Evolutionary conservation across 225 moss, liverwort and hornwort species (phyloP), one percentile per base, ranked within the genome.

Genomic region (Straminergon stramineum): DNA sequence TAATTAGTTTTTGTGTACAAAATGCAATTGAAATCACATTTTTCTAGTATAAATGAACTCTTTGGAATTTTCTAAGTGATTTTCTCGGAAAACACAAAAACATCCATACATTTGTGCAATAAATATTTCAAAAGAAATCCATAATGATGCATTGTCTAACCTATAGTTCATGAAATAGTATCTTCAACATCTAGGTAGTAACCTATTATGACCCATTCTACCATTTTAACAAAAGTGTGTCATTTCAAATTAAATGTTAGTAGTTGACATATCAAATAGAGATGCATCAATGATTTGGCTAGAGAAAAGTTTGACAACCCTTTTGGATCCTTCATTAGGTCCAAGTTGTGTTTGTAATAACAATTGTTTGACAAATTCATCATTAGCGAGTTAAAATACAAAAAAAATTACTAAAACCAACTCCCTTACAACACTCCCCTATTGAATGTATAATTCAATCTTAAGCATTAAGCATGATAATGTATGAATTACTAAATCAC

Each of bases 191-290:
- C 35, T 66, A 10, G 35, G 17, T 2, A 18, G 35, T 2, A 5
- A 35, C 0, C 10, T 34, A 21, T 4, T 21, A 0, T 69, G 0
- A 7, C 21, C 6, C 5, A 0, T 68, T 6, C 6, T 37, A 21
- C 6, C 5, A 1, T 22, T 21, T 21, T 68, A 68, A n/a, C 21
- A 7, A 68, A 6, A n/a, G n/a, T n/a, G 12, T 22, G 13, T 23
- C 22, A 69, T n/a, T n/a, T 22, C 3, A 4, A 4, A 69, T 23
- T 69, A 4, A 7, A 69, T 22, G 13, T 1, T 4, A 1, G 22
- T n/a, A 13, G 13, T 69, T 22, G 22, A 22, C 5, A 1, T 22
- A n/a, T n/a, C 13, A n/a, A 69, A 69, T 4, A 69, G 4, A n/a
- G 1, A 21, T 69, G 23, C 21, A n/a, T 13, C 37, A 67, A 67